Evolutionary conservation across 805 yeast species (phyloP), one percentile per base, ranked within the genome.

Genomic region (Lachancea nothofagi): DNA sequence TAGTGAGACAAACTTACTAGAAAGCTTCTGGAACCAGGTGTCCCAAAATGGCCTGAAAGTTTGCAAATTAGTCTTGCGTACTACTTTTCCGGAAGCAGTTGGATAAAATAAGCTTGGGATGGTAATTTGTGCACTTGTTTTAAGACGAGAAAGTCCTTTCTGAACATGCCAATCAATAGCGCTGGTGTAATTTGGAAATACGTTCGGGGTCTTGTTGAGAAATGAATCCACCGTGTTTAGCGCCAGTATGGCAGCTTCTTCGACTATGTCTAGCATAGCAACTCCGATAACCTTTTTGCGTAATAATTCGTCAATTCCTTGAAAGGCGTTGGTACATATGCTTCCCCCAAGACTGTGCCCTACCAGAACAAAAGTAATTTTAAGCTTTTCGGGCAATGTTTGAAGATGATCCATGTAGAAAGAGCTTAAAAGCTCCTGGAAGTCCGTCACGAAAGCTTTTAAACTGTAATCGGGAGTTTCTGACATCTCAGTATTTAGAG

Each of bases 291-390:
- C 55, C 14, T 53, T 47, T 4, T 50, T 51, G 28, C 33, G 54
- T 14, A 57, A 31, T 24, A 39, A 14, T 6, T 31, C 29, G 4
- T 51, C 42, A 2, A 62, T 47, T 2, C 51, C 47, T 6, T 55
- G 36, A 4, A 77, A 57, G 1, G 75, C 72, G 29, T 71, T 70
- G 0, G 95, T 73, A 23, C 87, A 65, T 3, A 93, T 78, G 0
- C 96, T 73, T 0, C 97, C 99, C 4, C 98, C 99, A 23, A 94
- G 67, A 1, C 96, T 86, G 60, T 90, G 98, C 0, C 97, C 97
- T 3, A 89, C 68, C 1, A 88, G 62, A 38, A 80, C 73, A 2
- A 85, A 19, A 1, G 69, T 50, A 13, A 62, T 43, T 21, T 47
- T 47, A 8, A 38, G 37, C 2, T 15, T 9, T 22, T 27, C 23